Evolutionary conservation across 1,139 yeast species (phyloP), one percentile per base, ranked within the genome.

Genomic region (Hyphopichia wangnamkhiaoensis): DNA sequence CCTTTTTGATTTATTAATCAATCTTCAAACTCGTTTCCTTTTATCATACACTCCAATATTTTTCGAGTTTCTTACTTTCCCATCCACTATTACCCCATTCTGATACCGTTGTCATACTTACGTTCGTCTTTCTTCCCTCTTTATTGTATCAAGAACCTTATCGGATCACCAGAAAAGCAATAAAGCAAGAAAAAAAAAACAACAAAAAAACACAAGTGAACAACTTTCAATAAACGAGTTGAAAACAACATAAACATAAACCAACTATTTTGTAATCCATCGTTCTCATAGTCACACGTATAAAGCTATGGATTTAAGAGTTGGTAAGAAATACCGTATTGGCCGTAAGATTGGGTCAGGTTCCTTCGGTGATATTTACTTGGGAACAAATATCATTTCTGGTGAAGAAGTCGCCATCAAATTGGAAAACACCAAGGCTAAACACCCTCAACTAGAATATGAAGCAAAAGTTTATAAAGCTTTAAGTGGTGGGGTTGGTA

Each of bases 391-490:
- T 65, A 82, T 93, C 64, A 87, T 93, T 36, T 86, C 95, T 33
- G 97, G 98, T 31, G 98, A 93, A 63, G 96, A 93, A 63, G 97
- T 93, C 37, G 98, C 98, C 53, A 91, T 93, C 69, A 93, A 93
- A 63, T 74, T 93, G 48, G 98, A 93, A 61, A 84, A 88, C 50
- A 81, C 87, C 44, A 76, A 86, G 46, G 96, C 98, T 2, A 86
- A 90, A 58, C 98, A 93, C 59, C 98, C 98, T 2, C 98, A 93
- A 67, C 76, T 93, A 50, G 98, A 91, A 58, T 93, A 93, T 59
- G 98, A 93, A 65, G 96, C 97, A 10, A 82, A 94, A 52, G 98
- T 91, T 25, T 91, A 91, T 69, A 89, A 87, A 62, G 93, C 96
- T 5, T 71, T 93, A 41, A 86, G 95, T 48, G 98, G 98, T 24